phyloP scores from a whole-genome alignment of 192 early-diverging fungal species.

The Polychytrium aggregatum region DNA sequence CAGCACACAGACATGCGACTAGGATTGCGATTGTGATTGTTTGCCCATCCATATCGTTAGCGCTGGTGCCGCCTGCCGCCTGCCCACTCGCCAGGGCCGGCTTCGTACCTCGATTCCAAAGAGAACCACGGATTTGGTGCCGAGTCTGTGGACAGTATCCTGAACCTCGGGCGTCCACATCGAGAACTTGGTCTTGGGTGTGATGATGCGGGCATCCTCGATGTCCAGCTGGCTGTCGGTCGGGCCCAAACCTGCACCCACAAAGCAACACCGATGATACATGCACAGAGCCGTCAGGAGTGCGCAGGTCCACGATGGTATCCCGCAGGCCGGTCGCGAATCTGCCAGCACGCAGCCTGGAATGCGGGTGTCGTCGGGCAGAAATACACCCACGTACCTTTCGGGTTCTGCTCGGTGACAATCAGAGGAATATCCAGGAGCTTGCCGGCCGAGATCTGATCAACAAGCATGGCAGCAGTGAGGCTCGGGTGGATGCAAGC shows the following conservation, averaged over 20 bases:
- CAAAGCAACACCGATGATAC: too few species aligned
- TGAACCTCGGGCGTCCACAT: conserved; percentile 64
- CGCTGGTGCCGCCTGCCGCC: too few species aligned
- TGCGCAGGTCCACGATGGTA: too few species aligned
- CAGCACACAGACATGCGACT: conserved; percentile 88
- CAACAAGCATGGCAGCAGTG: not conserved
- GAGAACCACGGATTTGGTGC: conserved; percentile 60
- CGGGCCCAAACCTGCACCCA: conserved; percentile 45
- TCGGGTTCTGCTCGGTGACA: conserved; percentile 83
- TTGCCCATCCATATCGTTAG: too few species aligned
- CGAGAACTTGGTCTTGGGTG: conserved; percentile 78
- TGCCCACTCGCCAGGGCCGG: too few species aligned
- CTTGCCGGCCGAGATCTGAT: conserved; percentile 54
- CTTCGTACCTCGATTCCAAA: conserved; percentile 91
- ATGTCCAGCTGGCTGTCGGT: conserved; percentile 73
- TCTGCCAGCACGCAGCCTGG: too few species aligned
- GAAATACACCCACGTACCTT: conserved; percentile 39
- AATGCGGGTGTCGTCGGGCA: too few species aligned
- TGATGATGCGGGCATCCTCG: conserved; percentile 39
- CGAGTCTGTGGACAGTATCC: conserved; percentile 30
- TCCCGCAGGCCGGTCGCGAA: too few species aligned
- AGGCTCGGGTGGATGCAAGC: too few species aligned
- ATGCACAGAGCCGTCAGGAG: too few species aligned
- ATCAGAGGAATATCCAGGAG: conserved; percentile 72
- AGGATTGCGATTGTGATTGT: too few species aligned